Percentiles rank a stretch among this genome's conserved stretches.
phyloP scores from a whole-genome alignment of 2,329 filamentous ascomycete species.

The Cercospora sp. region DNA sequence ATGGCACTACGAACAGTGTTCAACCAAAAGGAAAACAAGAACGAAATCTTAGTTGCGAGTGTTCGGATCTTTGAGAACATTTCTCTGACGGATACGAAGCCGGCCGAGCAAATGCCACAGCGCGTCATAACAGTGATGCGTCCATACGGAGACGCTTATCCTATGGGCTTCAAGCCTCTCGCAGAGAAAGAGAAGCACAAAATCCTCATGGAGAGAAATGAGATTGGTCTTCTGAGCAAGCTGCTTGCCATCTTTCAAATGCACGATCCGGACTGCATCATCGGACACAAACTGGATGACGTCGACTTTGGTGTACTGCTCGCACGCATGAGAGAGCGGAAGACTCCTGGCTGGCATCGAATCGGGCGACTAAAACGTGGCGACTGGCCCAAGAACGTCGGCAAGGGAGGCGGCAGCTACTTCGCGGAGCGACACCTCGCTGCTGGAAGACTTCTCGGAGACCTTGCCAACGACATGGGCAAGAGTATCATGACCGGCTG shows the following conservation, averaged over 20 bases:
- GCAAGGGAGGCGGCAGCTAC: slow-evolving; percentile 82
- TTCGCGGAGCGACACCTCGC: slow-evolving; percentile 91
- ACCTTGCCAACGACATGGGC: slow-evolving; percentile 92
- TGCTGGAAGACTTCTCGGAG: slow-evolving; percentile 84
- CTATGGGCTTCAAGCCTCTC: slow-evolving; percentile 80
- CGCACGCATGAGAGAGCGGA: slow-evolving; percentile 82
- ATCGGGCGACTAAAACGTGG: slow-evolving; percentile 81
- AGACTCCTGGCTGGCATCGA: slow-evolving; percentile 90
- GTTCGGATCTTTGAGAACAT: slow-evolving; percentile 91
- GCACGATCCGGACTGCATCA: slow-evolving; percentile 87
- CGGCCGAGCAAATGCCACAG: slow-evolving; percentile 83
- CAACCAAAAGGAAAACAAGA: slow-evolving; percentile 91
- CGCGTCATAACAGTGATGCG: slow-evolving; percentile 90
- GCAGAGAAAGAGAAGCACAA: slow-evolving; percentile 72
- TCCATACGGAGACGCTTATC: slow-evolving; percentile 71
- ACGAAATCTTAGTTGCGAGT: slow-evolving; percentile 90
- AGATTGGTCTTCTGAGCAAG: slow-evolving; percentile 80
- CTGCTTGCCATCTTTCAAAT: slow-evolving; percentile 86
- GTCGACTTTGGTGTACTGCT: slow-evolving; percentile 92
- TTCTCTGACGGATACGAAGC: slow-evolving; percentile 80
- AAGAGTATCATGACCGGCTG: slow-evolving; percentile 97
- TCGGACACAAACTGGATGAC: slow-evolving; percentile 95
- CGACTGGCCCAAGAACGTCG: slow-evolving; percentile 84
- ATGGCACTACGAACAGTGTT: slow-evolving; percentile 83
- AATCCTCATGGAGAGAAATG: slow-evolving; percentile 78